Percentiles rank a stretch among this genome's conserved stretches.
Conservation (phyloP, 208 protist genomes). For the Crithidia mellificae region DNA sequence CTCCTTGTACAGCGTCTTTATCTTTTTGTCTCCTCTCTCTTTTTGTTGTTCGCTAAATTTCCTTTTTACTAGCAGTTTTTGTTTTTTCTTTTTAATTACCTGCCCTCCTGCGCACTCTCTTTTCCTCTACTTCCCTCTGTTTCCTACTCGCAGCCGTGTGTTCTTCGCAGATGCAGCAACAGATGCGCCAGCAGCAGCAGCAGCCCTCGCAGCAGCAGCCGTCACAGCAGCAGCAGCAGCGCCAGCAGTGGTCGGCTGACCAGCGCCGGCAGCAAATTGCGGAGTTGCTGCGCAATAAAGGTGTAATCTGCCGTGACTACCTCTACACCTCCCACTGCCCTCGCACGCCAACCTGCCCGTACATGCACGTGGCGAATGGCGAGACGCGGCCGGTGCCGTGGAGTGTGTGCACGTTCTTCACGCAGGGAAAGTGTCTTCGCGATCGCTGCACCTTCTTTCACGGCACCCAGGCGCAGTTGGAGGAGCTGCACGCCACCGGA, state of each 20-base stretch:
- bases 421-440: constrained; percentile 64
- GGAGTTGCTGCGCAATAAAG: constrained; percentile 78
- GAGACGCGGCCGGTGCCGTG: constrained; percentile 62
- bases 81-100: constrained; percentile 9
- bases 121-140: background rate
- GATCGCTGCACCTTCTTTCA: constrained; percentile 80
- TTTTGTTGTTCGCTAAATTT: background rate
- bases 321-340: constrained; percentile 43
- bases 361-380: constrained; percentile 74
- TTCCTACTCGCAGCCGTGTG: background rate
- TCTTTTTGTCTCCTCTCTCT: background rate
- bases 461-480: constrained; percentile 61
- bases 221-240: background rate
- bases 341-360: constrained; percentile 54
- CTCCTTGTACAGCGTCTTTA: background rate
- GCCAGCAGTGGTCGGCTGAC: constrained; percentile 24
- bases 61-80: background rate
- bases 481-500: constrained; percentile 44
- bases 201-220: background rate
- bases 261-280: constrained; percentile 50
- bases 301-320: constrained; percentile 66
- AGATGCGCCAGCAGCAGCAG: constrained; percentile 4
- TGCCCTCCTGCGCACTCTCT: background rate
- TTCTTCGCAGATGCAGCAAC: background rate
- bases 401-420: constrained; percentile 72